phyloP scores from a whole-genome alignment of 768 basidiomycete species.

The Tylopilus sp. region DNA sequence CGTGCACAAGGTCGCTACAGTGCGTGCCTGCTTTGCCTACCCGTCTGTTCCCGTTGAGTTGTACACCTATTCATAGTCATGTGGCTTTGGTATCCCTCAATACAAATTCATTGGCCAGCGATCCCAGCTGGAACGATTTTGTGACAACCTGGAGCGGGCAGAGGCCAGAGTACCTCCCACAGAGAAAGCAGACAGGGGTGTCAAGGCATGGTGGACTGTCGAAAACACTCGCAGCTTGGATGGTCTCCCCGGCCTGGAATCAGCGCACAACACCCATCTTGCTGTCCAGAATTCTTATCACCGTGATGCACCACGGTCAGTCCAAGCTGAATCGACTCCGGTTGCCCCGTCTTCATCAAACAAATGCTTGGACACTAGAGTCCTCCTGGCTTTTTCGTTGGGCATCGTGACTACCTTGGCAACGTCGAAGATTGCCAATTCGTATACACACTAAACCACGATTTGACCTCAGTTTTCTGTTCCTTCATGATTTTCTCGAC shows the following conservation, averaged over 20 bases:
- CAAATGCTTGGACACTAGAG: conserved; percentile 3
- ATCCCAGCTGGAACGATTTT: conserved; percentile 46
- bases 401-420: conserved; percentile 23
- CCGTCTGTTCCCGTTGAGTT: neutral
- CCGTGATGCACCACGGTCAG: conserved; percentile 10
- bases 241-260: conserved; percentile 48
- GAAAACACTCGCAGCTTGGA: conserved; percentile 53
- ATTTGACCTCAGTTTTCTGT: no score
- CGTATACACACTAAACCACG: conserved; percentile 2
- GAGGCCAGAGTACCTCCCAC: conserved; percentile 31
- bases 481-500: no score
- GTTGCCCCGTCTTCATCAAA: neutral
- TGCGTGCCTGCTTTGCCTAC: conserved; percentile 20
- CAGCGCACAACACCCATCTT: conserved; percentile 24
- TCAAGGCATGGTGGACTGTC: conserved; percentile 53
- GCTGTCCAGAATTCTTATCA: conserved; percentile 22
- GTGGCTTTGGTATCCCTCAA: conserved; percentile 62
- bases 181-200: conserved; percentile 36
- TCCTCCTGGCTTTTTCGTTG: conserved; percentile 29
- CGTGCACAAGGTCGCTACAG: conserved; percentile 53
- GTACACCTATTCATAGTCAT: conserved; percentile 47
- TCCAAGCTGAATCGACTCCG: neutral
- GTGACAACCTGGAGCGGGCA: conserved; percentile 39
- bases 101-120: conserved; percentile 58
- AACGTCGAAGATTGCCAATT: conserved; percentile 7